These are phyloP conservation scores for Arachnomyces sp. DNA, from an alignment of 2,329 filamentous ascomycete species.

Conservation along the genomic window DNA sequence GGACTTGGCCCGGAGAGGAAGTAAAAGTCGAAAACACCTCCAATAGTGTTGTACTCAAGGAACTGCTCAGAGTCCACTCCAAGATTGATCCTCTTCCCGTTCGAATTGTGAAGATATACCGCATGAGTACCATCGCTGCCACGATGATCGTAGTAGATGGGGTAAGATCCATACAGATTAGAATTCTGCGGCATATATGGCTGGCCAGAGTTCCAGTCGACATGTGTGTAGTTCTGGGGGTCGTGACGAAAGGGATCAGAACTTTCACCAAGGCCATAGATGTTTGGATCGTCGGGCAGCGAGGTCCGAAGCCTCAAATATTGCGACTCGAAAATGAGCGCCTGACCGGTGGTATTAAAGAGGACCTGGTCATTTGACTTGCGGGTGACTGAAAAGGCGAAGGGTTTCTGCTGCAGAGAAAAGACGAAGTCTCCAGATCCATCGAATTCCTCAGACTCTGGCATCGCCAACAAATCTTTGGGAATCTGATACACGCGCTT, in stretches of 20 bases:
- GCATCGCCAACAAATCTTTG: too few relatives aligned
- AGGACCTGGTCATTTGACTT: constrained; percentile 24
- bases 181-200: constrained; percentile 48
- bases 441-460: constrained; percentile 22
- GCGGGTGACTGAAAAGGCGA: constrained; percentile 50
- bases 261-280: constrained; percentile 67
- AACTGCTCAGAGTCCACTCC: too few relatives aligned
- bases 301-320: constrained; percentile 60
- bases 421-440: constrained; percentile 11
- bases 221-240: constrained; percentile 55
- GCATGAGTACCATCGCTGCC: constrained; percentile 45
- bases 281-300: constrained; percentile 54
- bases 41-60: constrained; percentile 64
- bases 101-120: constrained; percentile 59
- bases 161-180: constrained; percentile 60
- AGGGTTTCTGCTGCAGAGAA: constrained; percentile 46
- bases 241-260: constrained; percentile 57
- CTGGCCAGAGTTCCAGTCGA: constrained; percentile 55
- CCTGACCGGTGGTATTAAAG: constrained; percentile 56
- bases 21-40: constrained; percentile 61
- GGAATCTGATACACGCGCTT: too few relatives aligned
- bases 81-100: constrained; percentile 64
- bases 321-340: constrained; percentile 62
- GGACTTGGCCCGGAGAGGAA: constrained; percentile 49
- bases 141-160: constrained; percentile 59